A percentile compares a stretch with the other conserved stretches of the same genome.
Evolutionary conservation across 257 asterid species (phyloP).

Genomic region (Gentiana dahurica): DNA sequence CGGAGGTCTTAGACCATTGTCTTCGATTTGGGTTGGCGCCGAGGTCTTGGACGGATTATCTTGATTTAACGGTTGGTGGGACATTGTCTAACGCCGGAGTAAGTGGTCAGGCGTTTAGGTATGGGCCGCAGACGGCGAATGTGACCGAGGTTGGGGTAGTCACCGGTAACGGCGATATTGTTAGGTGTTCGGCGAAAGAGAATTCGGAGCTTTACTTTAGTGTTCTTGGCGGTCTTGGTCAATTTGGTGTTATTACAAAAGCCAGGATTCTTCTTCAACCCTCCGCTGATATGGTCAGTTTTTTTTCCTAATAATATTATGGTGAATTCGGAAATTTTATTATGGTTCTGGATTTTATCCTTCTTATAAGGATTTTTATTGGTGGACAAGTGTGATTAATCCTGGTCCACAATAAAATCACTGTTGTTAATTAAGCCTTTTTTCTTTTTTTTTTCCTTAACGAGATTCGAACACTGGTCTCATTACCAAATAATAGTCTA

Average conservation of each 20-base stretch:
- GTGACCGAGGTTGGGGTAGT: conserved; percentile 90
- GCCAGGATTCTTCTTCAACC: conserved; percentile 75
- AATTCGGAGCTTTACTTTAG: conserved; percentile 57
- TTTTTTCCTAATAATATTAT: neutral
- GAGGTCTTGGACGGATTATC: conserved; percentile 86
- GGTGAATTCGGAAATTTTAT: too few relatives aligned
- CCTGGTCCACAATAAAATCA: too few relatives aligned
- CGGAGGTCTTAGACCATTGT: conserved; percentile 60
- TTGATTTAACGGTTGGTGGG: conserved; percentile 86
- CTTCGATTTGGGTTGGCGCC: conserved; percentile 59
- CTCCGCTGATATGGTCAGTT: conserved; percentile 68
- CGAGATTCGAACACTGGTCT: too few relatives aligned
- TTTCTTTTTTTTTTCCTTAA: too few relatives aligned
- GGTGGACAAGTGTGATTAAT: too few relatives aligned
- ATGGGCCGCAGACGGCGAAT: conserved; percentile 77
- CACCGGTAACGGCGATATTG: conserved; percentile 77
- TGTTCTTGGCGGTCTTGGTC: conserved; percentile 96
- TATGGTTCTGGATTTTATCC: too few relatives aligned
- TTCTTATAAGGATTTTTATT: too few relatives aligned
- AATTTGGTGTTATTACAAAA: conserved; percentile 84
- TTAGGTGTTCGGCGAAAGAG: conserved; percentile 37
- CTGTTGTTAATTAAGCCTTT: too few relatives aligned
- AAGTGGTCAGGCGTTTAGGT: conserved; percentile 69
- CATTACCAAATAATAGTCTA: too few relatives aligned
- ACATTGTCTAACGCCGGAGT: conserved; percentile 93